Evolutionary conservation across 106 monocot genomes (phyloP).

Genomic region (Gastrodia elata): DNA sequence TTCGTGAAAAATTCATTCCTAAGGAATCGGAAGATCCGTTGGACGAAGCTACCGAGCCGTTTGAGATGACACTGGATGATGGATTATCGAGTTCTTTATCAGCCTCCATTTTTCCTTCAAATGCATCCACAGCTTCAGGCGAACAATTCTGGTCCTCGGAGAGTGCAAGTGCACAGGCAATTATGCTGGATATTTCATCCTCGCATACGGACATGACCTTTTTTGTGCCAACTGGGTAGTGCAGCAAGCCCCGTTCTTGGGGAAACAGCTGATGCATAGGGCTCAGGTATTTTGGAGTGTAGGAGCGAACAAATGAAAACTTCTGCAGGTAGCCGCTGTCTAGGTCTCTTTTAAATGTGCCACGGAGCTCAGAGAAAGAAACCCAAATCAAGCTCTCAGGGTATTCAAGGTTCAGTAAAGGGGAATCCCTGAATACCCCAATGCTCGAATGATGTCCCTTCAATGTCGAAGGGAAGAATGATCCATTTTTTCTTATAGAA

Average conservation of each 20-base stretch:
- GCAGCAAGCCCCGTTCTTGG: constrained; percentile 24
- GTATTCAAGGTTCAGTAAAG: constrained; percentile 15
- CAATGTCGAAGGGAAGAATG: background rate
- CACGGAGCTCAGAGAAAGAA: constrained; percentile 35
- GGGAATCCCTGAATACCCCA: constrained; percentile 10
- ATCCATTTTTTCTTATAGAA: background rate
- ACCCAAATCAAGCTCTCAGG: constrained; percentile 60
- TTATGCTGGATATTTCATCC: constrained; percentile 75
- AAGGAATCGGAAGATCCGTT: constrained; percentile 33
- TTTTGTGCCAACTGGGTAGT: constrained; percentile 36
- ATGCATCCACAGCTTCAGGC: background rate
- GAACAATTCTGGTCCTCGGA: constrained; percentile 23
- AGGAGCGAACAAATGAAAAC: constrained; percentile 47
- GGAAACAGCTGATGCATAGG: constrained; percentile 20
- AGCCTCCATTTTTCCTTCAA: constrained; percentile 19
- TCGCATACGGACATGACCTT: constrained; percentile 45
- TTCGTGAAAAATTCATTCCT: constrained; percentile 25
- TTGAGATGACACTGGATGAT: constrained; percentile 3
- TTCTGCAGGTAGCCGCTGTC: constrained; percentile 35
- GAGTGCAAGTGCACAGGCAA: constrained; percentile 44
- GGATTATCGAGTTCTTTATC: constrained; percentile 21
- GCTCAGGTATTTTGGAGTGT: constrained; percentile 39
- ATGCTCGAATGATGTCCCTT: background rate
- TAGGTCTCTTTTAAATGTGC: constrained; percentile 41
- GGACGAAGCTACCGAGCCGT: constrained; percentile 27